Percentiles rank a stretch among this genome's conserved stretches.
Conservation (phyloP, 768 basidiomycete genomes). For the Tylopilus felleus region DNA sequence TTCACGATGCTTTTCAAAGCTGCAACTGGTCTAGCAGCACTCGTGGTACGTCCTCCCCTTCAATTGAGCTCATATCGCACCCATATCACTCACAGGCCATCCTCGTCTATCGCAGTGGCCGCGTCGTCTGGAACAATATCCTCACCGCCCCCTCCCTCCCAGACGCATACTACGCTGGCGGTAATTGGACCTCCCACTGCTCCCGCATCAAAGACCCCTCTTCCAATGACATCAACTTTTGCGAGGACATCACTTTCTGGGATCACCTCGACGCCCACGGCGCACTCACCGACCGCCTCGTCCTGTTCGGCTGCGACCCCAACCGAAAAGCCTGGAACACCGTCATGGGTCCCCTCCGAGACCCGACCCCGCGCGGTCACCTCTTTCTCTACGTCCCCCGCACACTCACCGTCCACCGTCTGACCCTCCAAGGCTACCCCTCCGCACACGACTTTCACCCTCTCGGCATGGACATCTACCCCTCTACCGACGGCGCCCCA, state of each 20-base stretch:
- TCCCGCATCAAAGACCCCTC: conserved; percentile 34
- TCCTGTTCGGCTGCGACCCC: conserved; percentile 44
- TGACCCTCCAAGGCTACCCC: conserved; percentile 54
- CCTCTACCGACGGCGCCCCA: conserved; percentile 43
- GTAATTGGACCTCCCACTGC: conserved; percentile 48
- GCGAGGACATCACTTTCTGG: conserved; percentile 70
- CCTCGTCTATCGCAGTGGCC: conserved; percentile 44
- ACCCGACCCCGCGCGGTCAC: conserved; percentile 56
- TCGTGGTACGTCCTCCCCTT: conserved; percentile 7
- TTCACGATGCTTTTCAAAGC: conserved; percentile 12
- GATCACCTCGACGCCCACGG: conserved; percentile 45
- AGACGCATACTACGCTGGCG: conserved; percentile 47
- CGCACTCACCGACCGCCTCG: conserved; percentile 39
- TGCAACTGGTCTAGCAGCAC: conserved; percentile 3
- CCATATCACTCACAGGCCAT: conserved; percentile 33
- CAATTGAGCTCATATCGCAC: background rate
- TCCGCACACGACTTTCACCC: conserved; percentile 64
- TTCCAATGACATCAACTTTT: conserved; percentile 39
- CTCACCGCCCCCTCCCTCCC: conserved; percentile 45
- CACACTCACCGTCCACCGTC: conserved; percentile 32
- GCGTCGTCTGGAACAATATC: conserved; percentile 39
- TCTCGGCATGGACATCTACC: conserved; percentile 59
- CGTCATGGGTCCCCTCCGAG: conserved; percentile 63
- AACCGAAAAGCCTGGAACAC: conserved; percentile 66
- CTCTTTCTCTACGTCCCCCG: conserved; percentile 53